These are phyloP conservation scores for Leccinum griseonigrum DNA, from an alignment of 1,284 basidiomycete species.

Conservation along the genomic window DNA sequence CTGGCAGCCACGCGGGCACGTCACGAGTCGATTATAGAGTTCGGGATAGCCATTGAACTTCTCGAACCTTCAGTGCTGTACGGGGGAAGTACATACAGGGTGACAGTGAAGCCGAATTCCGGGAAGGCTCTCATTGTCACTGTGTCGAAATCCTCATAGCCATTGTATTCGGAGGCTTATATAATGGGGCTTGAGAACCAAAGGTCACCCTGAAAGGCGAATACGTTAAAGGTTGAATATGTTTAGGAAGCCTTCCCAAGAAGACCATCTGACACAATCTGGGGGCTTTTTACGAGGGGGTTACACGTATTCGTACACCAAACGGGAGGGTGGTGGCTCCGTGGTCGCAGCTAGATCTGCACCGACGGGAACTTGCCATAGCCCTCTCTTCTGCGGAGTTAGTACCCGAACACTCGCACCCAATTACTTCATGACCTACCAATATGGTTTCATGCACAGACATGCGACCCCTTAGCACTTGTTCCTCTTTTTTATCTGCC, in stretches of 20 bases:
- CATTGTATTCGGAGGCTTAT: constrained; percentile 31
- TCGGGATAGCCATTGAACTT: not conserved
- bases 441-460: constrained; percentile 36
- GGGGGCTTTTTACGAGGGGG: constrained; percentile 1
- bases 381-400: constrained; percentile 30
- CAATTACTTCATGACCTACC: constrained; percentile 32
- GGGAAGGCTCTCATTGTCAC: constrained; percentile 6
- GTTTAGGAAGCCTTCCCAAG: constrained; percentile 14
- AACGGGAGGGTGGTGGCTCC: constrained; percentile 16
- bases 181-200: constrained; percentile 26
- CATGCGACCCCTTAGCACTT: constrained; percentile 27
- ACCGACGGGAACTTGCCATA: constrained; percentile 28
- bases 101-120: constrained; percentile 15
- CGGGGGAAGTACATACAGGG: constrained; percentile 5
- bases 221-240: constrained; percentile 21
- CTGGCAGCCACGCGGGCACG: not conserved
- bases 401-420: constrained; percentile 29
- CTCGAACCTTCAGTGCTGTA: constrained; percentile 10
- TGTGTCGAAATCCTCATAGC: constrained; percentile 21
- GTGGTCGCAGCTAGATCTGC: constrained; percentile 26
- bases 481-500: constrained; percentile 18
- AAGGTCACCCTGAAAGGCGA: constrained; percentile 14
- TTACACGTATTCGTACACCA: constrained; percentile 7
- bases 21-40: not conserved
- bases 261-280: constrained; percentile 21